phyloP scores from a whole-genome alignment of 192 early-diverging fungal genomes.

The Cetraspora pellucida region DNA sequence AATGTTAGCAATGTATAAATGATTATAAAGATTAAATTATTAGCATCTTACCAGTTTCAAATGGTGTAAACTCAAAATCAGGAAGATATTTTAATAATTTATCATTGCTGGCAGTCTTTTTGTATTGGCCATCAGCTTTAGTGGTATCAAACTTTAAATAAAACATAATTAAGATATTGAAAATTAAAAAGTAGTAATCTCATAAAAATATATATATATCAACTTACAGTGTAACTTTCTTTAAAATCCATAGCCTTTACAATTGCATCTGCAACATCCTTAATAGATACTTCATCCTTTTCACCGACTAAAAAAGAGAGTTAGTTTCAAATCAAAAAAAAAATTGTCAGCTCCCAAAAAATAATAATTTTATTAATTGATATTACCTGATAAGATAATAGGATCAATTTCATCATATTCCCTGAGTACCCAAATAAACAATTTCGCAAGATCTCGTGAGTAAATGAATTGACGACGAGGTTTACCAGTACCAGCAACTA shows the following conservation, averaged over 20 bases:
- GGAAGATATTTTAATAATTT: constrained; percentile 71
- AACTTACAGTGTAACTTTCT: constrained; percentile 56
- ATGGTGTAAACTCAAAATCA: constrained; percentile 79
- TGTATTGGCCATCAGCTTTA: constrained; percentile 78
- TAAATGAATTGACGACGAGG: constrained; percentile 85
- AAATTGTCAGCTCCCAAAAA: neutral
- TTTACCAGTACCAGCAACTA: constrained; percentile 72
- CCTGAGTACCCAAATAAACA: constrained; percentile 80
- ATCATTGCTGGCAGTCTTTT: constrained; percentile 83
- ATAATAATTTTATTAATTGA: neutral
- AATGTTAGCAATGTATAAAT: neutral
- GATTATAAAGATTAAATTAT: neutral
- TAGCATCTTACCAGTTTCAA: constrained; percentile 59
- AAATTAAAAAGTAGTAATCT: neutral
- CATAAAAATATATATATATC: neutral
- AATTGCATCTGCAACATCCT: constrained; percentile 75
- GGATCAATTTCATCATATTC: constrained; percentile 80
- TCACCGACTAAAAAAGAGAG: constrained; percentile 75
- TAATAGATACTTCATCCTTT: constrained; percentile 77
- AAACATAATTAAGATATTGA: neutral
- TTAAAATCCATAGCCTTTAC: constrained; percentile 68
- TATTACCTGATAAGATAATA: constrained; percentile 77
- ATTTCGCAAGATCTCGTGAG: constrained; percentile 75
- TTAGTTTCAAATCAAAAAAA: neutral
- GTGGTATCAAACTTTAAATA: constrained; percentile 64